Conservation (phyloP, 23 red algal species). For the Gracilaria domingensis region DNA sequence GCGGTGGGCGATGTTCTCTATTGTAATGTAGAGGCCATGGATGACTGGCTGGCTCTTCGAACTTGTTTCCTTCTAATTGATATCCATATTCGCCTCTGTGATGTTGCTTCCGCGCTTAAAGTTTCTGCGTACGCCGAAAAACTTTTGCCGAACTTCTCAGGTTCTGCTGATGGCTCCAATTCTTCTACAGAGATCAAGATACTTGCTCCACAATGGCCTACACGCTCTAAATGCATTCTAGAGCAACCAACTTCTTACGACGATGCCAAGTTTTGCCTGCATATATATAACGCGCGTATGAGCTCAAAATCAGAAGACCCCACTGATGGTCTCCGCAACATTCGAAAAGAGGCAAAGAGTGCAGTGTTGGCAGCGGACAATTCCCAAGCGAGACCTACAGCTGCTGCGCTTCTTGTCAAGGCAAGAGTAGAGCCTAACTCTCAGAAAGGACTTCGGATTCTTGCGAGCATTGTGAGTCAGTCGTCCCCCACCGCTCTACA, state of each 20-base stretch:
- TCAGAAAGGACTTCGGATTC: constrained; percentile 58
- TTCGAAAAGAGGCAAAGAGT: constrained; percentile 66
- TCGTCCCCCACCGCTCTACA: constrained; percentile 12
- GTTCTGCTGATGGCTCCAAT: constrained; percentile 1
- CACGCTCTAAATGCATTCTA: constrained; percentile 22
- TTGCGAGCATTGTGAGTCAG: constrained; percentile 46
- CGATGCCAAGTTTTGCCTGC: constrained; percentile 65
- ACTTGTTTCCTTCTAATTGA: constrained; percentile 66
- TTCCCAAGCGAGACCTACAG: constrained; percentile 39
- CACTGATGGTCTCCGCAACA: constrained; percentile 5
- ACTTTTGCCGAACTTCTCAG: constrained; percentile 43
- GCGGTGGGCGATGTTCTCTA: constrained; percentile 38
- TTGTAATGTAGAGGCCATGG: constrained; percentile 62
- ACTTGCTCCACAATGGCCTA: constrained; percentile 49
- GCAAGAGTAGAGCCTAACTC: constrained; percentile 45
- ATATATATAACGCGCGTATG: constrained; percentile 71
- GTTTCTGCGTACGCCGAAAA: constrained; percentile 48
- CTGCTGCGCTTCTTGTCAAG: constrained; percentile 70
- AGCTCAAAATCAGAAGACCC: neutral
- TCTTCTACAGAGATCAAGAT: constrained; percentile 33
- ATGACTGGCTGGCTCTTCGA: constrained; percentile 73
- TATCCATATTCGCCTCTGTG: constrained; percentile 30
- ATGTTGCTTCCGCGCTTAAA: constrained; percentile 3
- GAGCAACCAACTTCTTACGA: constrained; percentile 39
- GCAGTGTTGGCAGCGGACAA: constrained; percentile 63